These are phyloP conservation scores for Rhodamnia argentea DNA, from an alignment of 345 rosid genomes.

Conservation along the genomic window DNA sequence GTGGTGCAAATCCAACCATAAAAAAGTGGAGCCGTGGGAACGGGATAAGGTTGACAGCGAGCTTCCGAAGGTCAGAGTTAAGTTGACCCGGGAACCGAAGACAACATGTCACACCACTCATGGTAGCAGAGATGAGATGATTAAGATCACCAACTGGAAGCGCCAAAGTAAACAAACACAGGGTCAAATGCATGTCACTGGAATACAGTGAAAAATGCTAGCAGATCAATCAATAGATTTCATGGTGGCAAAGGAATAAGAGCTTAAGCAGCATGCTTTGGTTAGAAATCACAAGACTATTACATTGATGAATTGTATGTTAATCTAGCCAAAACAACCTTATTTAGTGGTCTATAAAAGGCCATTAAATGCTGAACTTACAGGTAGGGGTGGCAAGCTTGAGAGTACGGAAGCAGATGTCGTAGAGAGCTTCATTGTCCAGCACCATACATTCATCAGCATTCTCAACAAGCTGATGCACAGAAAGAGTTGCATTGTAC, in stretches of 20 bases:
- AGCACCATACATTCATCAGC: slow-evolving; percentile 11
- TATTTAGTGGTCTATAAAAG: neutral
- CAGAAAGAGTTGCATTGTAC: slow-evolving; percentile 2
- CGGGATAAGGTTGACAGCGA: slow-evolving; percentile 5
- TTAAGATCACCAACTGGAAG: slow-evolving; percentile 6
- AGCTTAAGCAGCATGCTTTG: neutral
- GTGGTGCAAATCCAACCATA: slow-evolving; percentile 10
- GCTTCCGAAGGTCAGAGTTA: slow-evolving; percentile 7
- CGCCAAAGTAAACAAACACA: neutral
- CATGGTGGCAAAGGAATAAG: neutral
- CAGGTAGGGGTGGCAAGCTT: slow-evolving; percentile 10
- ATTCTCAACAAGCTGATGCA: slow-evolving; percentile 10
- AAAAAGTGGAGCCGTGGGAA: slow-evolving; percentile 9
- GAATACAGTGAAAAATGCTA: neutral
- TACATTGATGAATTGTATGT: neutral
- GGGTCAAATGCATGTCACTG: neutral
- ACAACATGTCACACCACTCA: slow-evolving; percentile 11
- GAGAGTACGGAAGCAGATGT: slow-evolving; percentile 8
- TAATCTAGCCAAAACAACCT: neutral
- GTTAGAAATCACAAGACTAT: neutral
- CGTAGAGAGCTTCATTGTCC: slow-evolving; percentile 7
- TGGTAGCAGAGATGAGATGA: slow-evolving; percentile 9
- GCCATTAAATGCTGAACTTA: neutral
- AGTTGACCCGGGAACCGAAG: slow-evolving; percentile 11
- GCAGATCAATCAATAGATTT: neutral